phyloP scores from a whole-genome alignment of 495 filamentous ascomycete species.

The Penicillium paradoxum region DNA sequence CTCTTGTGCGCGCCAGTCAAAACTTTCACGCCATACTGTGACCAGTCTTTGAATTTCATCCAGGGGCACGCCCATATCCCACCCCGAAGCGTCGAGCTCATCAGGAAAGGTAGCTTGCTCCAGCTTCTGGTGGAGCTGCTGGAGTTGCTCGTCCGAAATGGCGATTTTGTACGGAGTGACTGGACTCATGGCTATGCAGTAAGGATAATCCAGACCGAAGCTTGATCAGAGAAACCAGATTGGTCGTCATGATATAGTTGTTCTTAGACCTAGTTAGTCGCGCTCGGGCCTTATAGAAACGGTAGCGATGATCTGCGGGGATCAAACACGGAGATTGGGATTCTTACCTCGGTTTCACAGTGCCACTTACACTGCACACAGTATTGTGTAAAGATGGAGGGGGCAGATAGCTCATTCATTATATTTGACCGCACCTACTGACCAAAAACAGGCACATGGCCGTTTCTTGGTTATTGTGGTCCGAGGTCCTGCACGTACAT shows the following conservation, averaged over 20 bases:
- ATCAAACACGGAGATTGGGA: not conserved
- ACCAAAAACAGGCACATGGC: no score
- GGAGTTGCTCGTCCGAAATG: constrained; percentile 36
- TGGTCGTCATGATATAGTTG: not conserved
- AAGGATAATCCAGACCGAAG: no score
- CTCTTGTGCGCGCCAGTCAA: constrained; percentile 46
- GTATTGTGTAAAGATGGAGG: not conserved
- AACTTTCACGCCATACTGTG: constrained; percentile 41
- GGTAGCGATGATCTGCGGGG: not conserved
- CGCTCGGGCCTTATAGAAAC: not conserved
- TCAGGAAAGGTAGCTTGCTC: constrained; percentile 39
- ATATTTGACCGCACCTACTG: not conserved
- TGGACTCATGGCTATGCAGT: constrained; percentile 6
- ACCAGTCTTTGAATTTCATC: constrained; percentile 43
- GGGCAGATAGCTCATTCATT: not conserved
- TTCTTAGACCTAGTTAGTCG: not conserved
- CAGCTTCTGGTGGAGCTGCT: constrained; percentile 39
- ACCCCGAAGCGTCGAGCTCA: constrained; percentile 40
- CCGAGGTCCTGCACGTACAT: no score
- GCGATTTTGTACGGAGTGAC: constrained; percentile 35
- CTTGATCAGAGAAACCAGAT: no score
- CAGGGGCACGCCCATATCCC: constrained; percentile 48
- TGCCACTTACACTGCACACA: not conserved
- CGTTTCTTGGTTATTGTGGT: no score
- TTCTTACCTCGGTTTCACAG: constrained; percentile 6